Evolutionary conservation across 148 eudicot species (phyloP).

Genomic region (Fagopyrum homotropicum): DNA sequence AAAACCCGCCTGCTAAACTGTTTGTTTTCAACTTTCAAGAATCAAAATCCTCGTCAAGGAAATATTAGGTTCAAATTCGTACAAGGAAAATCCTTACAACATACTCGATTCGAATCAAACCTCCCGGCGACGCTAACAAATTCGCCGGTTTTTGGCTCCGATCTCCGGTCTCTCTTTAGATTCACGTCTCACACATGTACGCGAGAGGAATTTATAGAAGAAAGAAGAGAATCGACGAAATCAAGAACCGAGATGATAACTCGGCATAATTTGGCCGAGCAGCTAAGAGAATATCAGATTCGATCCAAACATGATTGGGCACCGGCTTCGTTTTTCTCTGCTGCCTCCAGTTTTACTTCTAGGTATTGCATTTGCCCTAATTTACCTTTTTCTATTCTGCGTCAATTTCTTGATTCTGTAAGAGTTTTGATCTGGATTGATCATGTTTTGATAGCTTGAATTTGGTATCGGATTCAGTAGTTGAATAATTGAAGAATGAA

Average conservation of each 20-base stretch:
- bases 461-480: neutral
- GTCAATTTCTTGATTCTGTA: neutral
- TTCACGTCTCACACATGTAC: neutral
- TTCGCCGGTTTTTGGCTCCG: neutral
- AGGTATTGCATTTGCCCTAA: constrained; percentile 34
- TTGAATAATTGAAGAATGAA: neutral
- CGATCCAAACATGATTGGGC: constrained; percentile 91
- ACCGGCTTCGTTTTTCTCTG: constrained; percentile 72
- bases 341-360: constrained; percentile 52
- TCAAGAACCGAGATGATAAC: constrained; percentile 55
- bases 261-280: constrained; percentile 86
- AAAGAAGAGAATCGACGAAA: constrained; percentile 1
- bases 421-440: neutral
- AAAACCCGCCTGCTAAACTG: constrained; percentile 1
- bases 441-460: neutral
- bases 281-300: constrained; percentile 85
- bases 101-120: neutral
- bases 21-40: neutral
- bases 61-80: neutral
- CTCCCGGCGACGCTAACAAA: neutral
- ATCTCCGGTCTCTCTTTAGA: constrained; percentile 1
- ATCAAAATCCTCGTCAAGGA: constrained; percentile 6
- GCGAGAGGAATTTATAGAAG: constrained; percentile 11
- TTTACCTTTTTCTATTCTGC: neutral
- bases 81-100: neutral